Conservation (phyloP, 1,284 basidiomycete genomes). For the Fomitiporia mediterranea region DNA sequence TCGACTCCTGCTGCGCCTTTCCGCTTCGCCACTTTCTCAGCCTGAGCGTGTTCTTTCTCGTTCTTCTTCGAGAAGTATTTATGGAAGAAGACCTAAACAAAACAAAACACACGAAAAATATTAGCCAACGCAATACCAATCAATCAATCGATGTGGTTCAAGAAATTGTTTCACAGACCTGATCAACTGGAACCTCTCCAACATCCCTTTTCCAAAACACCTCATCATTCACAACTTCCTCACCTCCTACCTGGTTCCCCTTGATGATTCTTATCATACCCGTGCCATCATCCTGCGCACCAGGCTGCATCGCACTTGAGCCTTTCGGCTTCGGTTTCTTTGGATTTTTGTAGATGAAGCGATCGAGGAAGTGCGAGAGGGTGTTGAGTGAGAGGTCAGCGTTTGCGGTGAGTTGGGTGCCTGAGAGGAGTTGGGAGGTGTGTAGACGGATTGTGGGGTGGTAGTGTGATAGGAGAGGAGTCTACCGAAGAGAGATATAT, state of each 20-base stretch:
- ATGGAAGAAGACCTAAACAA: conserved; percentile 59
- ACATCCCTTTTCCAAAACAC: conserved; percentile 72
- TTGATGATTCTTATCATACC: conserved; percentile 71
- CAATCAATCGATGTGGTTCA: conserved; percentile 18
- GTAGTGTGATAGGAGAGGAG: conserved; percentile 80
- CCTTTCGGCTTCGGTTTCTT: conserved; percentile 80
- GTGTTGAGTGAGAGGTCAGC: conserved; percentile 92
- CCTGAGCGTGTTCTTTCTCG: conserved; percentile 45
- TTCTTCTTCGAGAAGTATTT: conserved; percentile 63
- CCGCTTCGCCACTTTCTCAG: conserved; percentile 40
- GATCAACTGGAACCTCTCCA: conserved; percentile 83
- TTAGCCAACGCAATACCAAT: conserved; percentile 1
- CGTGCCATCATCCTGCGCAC: conserved; percentile 59
- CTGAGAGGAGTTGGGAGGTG: conserved; percentile 74
- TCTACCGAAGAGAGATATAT: conserved; percentile 36
- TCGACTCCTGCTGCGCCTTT: conserved; percentile 36
- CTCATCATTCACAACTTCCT: conserved; percentile 69
- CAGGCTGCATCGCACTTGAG: conserved; percentile 94
- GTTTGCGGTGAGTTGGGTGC: conserved; percentile 70
- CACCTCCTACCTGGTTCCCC: conserved; percentile 50
- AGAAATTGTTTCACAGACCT: conserved; percentile 45
- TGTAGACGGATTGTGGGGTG: conserved; percentile 91
- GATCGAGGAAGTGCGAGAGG: conserved; percentile 86
- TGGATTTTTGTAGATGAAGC: conserved; percentile 92
- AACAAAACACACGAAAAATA: conserved; percentile 9